phyloP scores from a whole-genome alignment of 2,329 filamentous ascomycete genomes.

The Ophiostoma ips region DNA sequence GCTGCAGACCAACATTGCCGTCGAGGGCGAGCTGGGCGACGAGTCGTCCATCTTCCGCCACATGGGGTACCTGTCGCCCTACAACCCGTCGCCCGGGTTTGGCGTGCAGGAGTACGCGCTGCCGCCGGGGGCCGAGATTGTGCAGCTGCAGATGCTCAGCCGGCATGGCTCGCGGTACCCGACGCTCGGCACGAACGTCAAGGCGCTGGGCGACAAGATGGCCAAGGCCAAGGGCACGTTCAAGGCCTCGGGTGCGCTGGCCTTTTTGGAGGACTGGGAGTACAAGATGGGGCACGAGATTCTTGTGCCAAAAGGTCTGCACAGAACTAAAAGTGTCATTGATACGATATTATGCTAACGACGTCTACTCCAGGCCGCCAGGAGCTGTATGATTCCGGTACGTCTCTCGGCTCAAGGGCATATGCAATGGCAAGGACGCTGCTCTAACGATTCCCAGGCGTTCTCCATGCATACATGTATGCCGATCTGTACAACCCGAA shows the following conservation, averaged over 20 bases:
- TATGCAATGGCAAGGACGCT: too few species aligned
- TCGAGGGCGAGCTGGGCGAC: conserved; percentile 40
- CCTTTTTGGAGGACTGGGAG: conserved; percentile 54
- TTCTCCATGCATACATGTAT: conserved; percentile 58
- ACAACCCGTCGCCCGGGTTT: conserved; percentile 58
- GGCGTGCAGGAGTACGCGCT: conserved; percentile 59
- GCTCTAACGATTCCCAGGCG: conserved; percentile 18
- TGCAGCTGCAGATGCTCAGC: conserved; percentile 59
- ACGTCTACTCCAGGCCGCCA: too few species aligned
- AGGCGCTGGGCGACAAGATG: conserved; percentile 42
- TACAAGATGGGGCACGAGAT: conserved; percentile 59
- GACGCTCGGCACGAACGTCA: conserved; percentile 42
- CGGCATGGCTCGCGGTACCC: conserved; percentile 65
- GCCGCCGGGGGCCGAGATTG: conserved; percentile 51
- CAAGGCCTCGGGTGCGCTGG: conserved; percentile 42
- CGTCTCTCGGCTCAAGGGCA: too few species aligned
- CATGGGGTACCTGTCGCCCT: conserved; percentile 54
- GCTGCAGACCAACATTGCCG: conserved; percentile 56
- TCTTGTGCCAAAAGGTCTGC: conserved; percentile 56
- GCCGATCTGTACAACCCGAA: conserved; percentile 56
- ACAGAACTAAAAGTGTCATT: too few species aligned
- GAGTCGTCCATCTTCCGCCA: conserved; percentile 56
- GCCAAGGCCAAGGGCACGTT: conserved; percentile 37
- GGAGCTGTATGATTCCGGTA: conserved; percentile 51
- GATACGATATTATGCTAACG: too few species aligned